These are phyloP conservation scores for Apiotrichum siamense DNA, from an alignment of 1,284 basidiomycete genomes.

Conservation along the genomic window DNA sequence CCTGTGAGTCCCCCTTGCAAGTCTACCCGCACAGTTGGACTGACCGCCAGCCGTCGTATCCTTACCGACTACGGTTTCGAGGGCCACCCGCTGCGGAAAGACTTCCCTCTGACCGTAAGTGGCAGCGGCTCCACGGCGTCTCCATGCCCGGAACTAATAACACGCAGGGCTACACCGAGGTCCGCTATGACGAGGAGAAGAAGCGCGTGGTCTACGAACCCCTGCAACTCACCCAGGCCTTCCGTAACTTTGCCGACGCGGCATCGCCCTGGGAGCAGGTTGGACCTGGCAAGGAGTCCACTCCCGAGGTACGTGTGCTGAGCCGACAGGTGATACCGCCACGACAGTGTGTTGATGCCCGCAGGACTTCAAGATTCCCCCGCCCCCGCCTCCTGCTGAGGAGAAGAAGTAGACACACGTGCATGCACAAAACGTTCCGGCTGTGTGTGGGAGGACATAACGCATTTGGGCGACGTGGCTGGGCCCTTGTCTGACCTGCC, in stretches of 20 bases:
- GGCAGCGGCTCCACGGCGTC: background rate
- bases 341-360: background rate
- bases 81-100: conserved; percentile 94
- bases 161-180: conserved; percentile 83
- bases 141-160: background rate
- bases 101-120: conserved; percentile 88
- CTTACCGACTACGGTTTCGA: conserved; percentile 99
- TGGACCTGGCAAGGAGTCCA: conserved; percentile 60
- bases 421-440: background rate
- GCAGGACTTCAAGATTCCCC: conserved; percentile 47
- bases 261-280: conserved; percentile 94
- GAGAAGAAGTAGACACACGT: conserved; percentile 35
- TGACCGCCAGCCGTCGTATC: conserved; percentile 69
- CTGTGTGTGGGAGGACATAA: no score
- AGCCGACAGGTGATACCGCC: background rate
- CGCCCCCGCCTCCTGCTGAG: conserved; percentile 44
- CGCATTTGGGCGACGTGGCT: no score
- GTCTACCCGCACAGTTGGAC: background rate
- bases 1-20: conserved; percentile 56
- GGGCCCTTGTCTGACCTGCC: no score
- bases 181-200: conserved; percentile 96
- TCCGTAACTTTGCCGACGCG: conserved; percentile 90
- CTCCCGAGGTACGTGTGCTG: conserved; percentile 27
- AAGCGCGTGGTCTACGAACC: conserved; percentile 99
- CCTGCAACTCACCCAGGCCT: conserved; percentile 94